Percentiles rank a stretch among this genome's conserved stretches.
Evolutionary conservation across 352 stramenopile species (phyloP).

Genomic region (Pythium guiyangense): DNA sequence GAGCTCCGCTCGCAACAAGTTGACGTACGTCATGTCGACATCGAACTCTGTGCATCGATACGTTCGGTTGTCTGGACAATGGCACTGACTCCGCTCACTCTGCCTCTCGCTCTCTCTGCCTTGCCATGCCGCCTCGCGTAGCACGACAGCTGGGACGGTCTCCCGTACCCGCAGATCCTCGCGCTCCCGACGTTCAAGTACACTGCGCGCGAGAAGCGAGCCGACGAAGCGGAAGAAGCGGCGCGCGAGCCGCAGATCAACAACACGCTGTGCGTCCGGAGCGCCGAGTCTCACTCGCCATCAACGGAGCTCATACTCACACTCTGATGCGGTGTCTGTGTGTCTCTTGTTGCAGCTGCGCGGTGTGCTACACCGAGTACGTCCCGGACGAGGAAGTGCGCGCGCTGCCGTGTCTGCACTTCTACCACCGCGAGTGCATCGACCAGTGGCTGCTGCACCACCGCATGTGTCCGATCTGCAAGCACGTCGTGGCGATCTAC

Average conservation of each 20-base stretch:
- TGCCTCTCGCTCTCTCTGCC: background rate
- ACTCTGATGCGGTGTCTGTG: background rate
- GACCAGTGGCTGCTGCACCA: constrained; percentile 88
- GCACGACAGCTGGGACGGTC: constrained; percentile 63
- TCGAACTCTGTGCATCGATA: no score
- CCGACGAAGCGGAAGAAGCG: constrained; percentile 13
- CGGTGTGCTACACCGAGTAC: constrained; percentile 85
- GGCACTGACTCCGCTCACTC: background rate
- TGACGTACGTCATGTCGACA: constrained; percentile 25
- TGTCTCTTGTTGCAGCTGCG: constrained; percentile 26
- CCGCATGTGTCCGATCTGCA: constrained; percentile 84
- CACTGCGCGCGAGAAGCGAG: constrained; percentile 31
- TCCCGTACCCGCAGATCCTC: constrained; percentile 82
- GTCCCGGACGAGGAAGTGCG: constrained; percentile 71
- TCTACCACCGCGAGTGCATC: constrained; percentile 89
- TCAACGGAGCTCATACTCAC: background rate
- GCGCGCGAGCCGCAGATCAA: constrained; percentile 34
- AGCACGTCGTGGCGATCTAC: constrained; percentile 77
- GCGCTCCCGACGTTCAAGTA: constrained; percentile 79
- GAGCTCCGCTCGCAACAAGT: constrained; percentile 80
- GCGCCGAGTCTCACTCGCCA: no score
- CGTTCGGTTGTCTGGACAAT: background rate
- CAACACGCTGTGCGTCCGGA: constrained; percentile 43
- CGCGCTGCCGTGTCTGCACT: constrained; percentile 80
- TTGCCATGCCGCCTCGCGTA: constrained; percentile 8